These are phyloP conservation scores for Rhizopogon vinicolor DNA, from an alignment of 768 basidiomycete genomes.

Conservation along the genomic window DNA sequence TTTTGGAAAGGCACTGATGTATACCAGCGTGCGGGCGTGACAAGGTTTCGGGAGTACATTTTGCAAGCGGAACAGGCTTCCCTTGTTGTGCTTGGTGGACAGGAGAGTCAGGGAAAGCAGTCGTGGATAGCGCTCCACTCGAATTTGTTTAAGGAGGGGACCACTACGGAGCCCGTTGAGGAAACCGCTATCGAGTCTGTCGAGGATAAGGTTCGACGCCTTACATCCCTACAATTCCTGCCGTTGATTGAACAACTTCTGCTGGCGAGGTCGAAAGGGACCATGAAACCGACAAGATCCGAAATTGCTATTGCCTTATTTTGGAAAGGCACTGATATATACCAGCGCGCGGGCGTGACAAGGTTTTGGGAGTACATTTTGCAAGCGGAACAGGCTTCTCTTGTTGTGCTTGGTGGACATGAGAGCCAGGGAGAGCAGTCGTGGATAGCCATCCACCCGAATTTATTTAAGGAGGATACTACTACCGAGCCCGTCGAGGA, in stretches of 20 bases:
- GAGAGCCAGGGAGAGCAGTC: conserved; percentile 1
- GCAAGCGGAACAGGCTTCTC: conserved; percentile 22
- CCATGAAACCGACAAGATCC: conserved; percentile 32
- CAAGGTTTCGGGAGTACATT: conserved; percentile 22
- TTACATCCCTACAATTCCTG: conserved; percentile 25
- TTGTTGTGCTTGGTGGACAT: conserved; percentile 23
- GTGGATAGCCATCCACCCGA: conserved; percentile 26
- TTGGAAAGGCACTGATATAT: conserved; percentile 21
- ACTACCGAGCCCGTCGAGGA: too few relatives aligned
- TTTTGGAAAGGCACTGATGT: conserved; percentile 18
- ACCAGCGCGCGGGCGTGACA: conserved; percentile 19
- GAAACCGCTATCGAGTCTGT: neutral
- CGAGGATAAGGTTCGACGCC: conserved; percentile 6
- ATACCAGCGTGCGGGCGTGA: conserved; percentile 22
- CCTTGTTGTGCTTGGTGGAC: conserved; percentile 23
- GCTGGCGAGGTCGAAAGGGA: conserved; percentile 23
- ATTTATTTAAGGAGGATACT: conserved; percentile 11
- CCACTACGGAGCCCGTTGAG: neutral
- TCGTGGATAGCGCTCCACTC: conserved; percentile 27
- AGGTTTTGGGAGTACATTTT: conserved; percentile 23
- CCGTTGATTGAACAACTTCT: conserved; percentile 21
- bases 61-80: conserved; percentile 22
- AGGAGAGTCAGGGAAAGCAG: neutral
- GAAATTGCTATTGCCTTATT: conserved; percentile 31
- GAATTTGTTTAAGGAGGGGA: conserved; percentile 12